Conservation (phyloP, 768 basidiomycete species). For the Lentinus tigrinus region DNA sequence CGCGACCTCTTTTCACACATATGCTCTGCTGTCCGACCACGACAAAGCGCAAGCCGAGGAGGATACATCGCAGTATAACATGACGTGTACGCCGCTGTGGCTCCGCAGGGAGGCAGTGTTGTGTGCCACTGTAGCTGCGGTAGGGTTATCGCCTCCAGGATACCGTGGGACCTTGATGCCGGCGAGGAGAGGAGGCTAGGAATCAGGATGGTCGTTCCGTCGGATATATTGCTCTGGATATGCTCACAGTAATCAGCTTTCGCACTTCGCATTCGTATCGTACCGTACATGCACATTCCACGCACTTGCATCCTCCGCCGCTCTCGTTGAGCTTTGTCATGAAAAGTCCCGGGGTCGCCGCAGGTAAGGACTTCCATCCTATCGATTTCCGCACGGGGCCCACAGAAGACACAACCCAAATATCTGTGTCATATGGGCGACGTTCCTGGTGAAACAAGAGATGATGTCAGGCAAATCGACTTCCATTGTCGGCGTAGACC, state of each 20-base stretch:
- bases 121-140: slow-evolving; percentile 41
- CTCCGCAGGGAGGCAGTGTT: slow-evolving; percentile 45
- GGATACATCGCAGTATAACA: slow-evolving; percentile 75
- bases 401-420: too few species aligned
- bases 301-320: background rate
- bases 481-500: too few species aligned
- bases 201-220: background rate
- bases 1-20: slow-evolving; percentile 76
- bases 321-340: too few species aligned
- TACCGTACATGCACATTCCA: background rate
- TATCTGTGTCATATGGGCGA: background rate
- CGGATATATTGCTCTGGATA: background rate
- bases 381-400: background rate
- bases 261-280: background rate
- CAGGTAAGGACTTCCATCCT: background rate
- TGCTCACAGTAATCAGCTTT: slow-evolving; percentile 1
- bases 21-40: slow-evolving; percentile 69
- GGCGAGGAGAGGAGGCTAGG: background rate
- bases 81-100: background rate
- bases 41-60: slow-evolving; percentile 60
- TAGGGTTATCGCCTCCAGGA: slow-evolving; percentile 17
- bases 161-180: background rate
- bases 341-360: too few species aligned
- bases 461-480: too few species aligned
- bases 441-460: background rate